Conservation (phyloP, 805 yeast genomes). For the Candida sithepensis region DNA sequence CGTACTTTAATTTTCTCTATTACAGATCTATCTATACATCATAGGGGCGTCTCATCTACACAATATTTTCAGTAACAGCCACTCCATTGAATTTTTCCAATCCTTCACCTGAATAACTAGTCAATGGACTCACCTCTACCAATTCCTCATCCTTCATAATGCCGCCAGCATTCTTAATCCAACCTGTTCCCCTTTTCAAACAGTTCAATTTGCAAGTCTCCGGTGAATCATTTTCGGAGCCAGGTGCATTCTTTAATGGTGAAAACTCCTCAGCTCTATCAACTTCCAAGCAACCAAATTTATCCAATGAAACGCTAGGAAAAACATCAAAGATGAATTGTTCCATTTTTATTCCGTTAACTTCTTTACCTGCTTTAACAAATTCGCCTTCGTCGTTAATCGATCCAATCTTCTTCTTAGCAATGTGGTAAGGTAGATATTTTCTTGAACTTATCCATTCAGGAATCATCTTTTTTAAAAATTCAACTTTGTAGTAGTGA, state of each 20-base stretch:
- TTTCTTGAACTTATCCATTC: conserved; percentile 66
- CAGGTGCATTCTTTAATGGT: conserved; percentile 89
- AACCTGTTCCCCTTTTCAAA: conserved; percentile 62
- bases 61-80: conserved; percentile 6
- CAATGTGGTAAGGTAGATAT: conserved; percentile 88
- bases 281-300: conserved; percentile 92
- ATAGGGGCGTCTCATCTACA: not conserved
- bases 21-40: too few relatives aligned
- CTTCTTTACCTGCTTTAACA: conserved; percentile 55
- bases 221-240: conserved; percentile 80
- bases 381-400: conserved; percentile 40
- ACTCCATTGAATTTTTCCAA: conserved; percentile 38
- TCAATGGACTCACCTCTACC: conserved; percentile 74
- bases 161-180: conserved; percentile 49
- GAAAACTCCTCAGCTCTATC: conserved; percentile 82
- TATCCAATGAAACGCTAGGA: conserved; percentile 62
- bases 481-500: conserved; percentile 86
- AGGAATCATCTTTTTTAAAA: conserved; percentile 56
- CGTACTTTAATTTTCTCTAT: not conserved
- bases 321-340: conserved; percentile 97
- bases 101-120: conserved; percentile 77
- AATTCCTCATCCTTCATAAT: conserved; percentile 27
- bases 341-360: conserved; percentile 92
- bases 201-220: conserved; percentile 69
- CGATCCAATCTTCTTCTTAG: conserved; percentile 73